Evolutionary conservation across 495 filamentous ascomycete genomes (phyloP), one percentile per base, ranked within the genome.

Genomic region (Rhypophila decipiens): DNA sequence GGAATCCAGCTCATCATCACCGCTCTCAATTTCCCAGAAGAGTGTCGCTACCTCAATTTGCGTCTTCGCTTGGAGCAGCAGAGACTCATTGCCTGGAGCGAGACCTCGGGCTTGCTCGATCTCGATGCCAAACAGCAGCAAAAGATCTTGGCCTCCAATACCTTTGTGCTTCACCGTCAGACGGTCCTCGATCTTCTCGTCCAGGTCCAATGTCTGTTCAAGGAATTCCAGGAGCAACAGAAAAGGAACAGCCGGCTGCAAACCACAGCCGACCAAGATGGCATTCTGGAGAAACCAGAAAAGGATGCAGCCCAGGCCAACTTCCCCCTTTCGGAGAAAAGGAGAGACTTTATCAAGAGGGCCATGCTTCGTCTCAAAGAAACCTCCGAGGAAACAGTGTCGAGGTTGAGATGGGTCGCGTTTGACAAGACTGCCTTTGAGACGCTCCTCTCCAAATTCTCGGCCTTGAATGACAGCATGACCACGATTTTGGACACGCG

Each of bases 81-180:
- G 55, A 56, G 69, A 5, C 55, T 73, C 21, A 71, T 71, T 50
- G 68, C 69, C 18, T 73, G 68, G 69, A 69, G 68, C 53, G 68
- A 73, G 48, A 68, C 69, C 5, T 70, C 67, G 21, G 69, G 69
- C 8, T 52, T 71, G 23, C 50, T 73, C 10, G 68, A 69, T 23
- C 43, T 67, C 1, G 59, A 72, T 40, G 46, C 42, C 24, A 58
- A 61, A 17, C 47, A 66, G 31, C 47, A 53, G 22, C 33, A 59
- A 17, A 62, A 66, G 38, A 50, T 73, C 12, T 58, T 65, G 38
- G 60, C 64, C 41, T 67, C 68, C 44, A 71, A 73, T 52, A 65
- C 63, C 3, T 73, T 71, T 44, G 47, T 66, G 12, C 58, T 73
- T 17, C 69, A 71, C 40, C 66, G 68, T 17, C 65, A 69, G 21